phyloP scores from a whole-genome alignment of 345 rosid genomes.

The Firmiana major region DNA sequence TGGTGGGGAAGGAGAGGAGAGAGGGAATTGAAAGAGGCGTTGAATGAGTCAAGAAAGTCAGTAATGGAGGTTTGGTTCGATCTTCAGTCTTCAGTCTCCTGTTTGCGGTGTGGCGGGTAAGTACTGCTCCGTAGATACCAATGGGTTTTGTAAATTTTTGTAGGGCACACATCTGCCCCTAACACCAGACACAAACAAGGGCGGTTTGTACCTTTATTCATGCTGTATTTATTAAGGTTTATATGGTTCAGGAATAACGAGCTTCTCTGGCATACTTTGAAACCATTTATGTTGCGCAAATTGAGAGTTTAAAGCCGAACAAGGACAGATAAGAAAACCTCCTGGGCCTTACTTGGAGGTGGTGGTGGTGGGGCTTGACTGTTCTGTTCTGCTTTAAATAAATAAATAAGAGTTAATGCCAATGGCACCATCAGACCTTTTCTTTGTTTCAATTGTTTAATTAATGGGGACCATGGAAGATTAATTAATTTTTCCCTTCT shows the following conservation, averaged over 20 bases:
- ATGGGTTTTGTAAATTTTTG: neutral
- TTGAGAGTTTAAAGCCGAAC: neutral
- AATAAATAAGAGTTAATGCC: neutral
- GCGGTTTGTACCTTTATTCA: neutral
- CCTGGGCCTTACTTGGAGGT: neutral
- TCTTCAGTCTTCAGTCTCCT: neutral
- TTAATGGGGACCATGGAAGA: no score
- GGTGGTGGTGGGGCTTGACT: neutral
- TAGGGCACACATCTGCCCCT: neutral
- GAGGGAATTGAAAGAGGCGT: neutral
- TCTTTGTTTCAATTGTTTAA: neutral
- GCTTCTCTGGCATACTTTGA: conserved; percentile 1
- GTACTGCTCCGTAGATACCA: neutral
- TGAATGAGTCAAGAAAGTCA: neutral
- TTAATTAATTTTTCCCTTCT: neutral
- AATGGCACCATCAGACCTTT: neutral
- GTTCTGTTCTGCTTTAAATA: neutral
- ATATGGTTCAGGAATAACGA: neutral
- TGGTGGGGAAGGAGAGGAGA: neutral
- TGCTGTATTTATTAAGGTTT: neutral
- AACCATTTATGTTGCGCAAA: neutral
- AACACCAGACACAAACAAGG: neutral
- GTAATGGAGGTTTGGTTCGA: neutral
- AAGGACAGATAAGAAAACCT: neutral
- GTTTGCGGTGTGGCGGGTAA: neutral